Evolutionary conservation across 495 filamentous ascomycete genomes (phyloP).

Genomic region (Poronia punctata): DNA sequence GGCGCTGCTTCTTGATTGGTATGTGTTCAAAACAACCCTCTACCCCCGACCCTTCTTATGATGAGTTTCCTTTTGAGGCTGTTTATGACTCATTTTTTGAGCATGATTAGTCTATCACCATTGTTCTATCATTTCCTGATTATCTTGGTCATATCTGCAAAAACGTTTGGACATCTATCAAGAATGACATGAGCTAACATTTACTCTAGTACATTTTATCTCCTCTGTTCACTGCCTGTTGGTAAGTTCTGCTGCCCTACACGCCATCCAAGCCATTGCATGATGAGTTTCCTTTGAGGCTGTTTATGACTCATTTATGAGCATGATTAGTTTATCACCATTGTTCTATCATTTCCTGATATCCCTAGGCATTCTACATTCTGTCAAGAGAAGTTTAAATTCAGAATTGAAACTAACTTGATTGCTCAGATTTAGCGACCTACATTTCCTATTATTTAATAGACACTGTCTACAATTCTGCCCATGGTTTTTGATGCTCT

Average conservation of each 20-base stretch:
- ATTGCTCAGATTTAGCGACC: too few species aligned
- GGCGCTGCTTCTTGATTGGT: slow-evolving; percentile 1
- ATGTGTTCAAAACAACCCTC: slow-evolving; percentile 4
- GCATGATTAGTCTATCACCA: slow-evolving; percentile 40
- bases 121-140: slow-evolving; percentile 40
- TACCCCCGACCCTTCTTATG: slow-evolving; percentile 3
- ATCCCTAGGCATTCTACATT: too few species aligned
- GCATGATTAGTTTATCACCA: slow-evolving; percentile 39
- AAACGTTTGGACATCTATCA: too few species aligned
- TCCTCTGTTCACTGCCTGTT: too few species aligned
- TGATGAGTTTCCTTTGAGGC: slow-evolving; percentile 38
- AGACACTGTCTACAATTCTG: background rate
- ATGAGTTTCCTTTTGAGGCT: slow-evolving; percentile 34
- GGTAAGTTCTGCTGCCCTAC: slow-evolving; percentile 12
- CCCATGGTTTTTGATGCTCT: too few species aligned
- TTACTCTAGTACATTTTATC: too few species aligned
- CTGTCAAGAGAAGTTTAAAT: too few species aligned
- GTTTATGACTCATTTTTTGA: slow-evolving; percentile 40
- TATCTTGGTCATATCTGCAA: too few species aligned
- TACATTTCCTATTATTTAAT: background rate
- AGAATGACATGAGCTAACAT: too few species aligned
- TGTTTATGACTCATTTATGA: slow-evolving; percentile 41
- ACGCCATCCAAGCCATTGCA: slow-evolving; percentile 2
- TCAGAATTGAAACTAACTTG: too few species aligned
- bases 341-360: slow-evolving; percentile 40